These are phyloP conservation scores for Ustilaginoidea virens DNA, from an alignment of 2,329 filamentous ascomycete genomes.

Conservation along the genomic window DNA sequence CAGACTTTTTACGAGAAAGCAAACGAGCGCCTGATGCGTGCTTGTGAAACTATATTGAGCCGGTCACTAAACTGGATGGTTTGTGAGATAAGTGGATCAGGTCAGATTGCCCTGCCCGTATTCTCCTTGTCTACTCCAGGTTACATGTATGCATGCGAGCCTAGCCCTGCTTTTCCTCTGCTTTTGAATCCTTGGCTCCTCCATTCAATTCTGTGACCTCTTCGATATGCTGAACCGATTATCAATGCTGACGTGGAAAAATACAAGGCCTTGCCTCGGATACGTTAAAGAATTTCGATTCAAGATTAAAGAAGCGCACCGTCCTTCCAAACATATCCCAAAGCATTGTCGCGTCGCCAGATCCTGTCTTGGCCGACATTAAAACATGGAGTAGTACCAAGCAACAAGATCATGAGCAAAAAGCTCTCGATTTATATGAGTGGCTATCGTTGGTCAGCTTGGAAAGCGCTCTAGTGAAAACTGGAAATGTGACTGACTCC, in stretches of 20 bases:
- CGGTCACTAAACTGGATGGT: slow-evolving; percentile 63
- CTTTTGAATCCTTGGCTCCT: background rate
- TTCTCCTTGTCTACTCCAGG: too few relatives aligned
- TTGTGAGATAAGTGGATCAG: slow-evolving; percentile 35
- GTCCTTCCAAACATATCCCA: slow-evolving; percentile 11
- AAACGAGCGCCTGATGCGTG: slow-evolving; percentile 39
- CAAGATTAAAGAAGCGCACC: slow-evolving; percentile 18
- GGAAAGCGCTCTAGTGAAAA: slow-evolving; percentile 44
- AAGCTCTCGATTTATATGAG: slow-evolving; percentile 50
- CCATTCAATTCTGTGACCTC: too few relatives aligned
- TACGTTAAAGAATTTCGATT: background rate
- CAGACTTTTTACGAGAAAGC: slow-evolving; percentile 39
- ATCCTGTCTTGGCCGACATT: slow-evolving; percentile 15
- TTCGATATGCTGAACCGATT: too few relatives aligned
- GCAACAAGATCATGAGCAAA: too few relatives aligned
- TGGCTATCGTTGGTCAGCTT: slow-evolving; percentile 58
- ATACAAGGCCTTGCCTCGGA: slow-evolving; percentile 1
- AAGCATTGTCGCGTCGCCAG: slow-evolving; percentile 9
- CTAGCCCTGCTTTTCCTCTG: too few relatives aligned
- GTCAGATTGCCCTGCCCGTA: slow-evolving; percentile 11
- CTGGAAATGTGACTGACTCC: slow-evolving; percentile 45
- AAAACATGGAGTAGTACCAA: slow-evolving; percentile 34
- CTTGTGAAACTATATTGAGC: slow-evolving; percentile 62
- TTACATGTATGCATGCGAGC: too few relatives aligned
- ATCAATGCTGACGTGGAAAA: background rate